These are phyloP conservation scores for Kernera saxatilis DNA, from an alignment of 345 rosid genomes.

Conservation along the genomic window DNA sequence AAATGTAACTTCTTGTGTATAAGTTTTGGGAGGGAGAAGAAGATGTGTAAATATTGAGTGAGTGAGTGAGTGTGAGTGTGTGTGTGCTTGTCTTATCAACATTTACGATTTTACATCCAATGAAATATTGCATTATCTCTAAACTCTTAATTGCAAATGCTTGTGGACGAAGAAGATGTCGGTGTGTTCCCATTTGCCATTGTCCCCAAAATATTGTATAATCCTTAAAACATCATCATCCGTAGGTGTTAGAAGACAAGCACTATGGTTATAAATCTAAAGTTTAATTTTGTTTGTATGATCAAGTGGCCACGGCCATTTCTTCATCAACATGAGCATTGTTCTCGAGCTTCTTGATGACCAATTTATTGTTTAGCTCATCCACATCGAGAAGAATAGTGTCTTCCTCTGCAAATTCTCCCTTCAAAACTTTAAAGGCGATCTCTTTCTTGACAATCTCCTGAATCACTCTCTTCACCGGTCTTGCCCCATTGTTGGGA, in stretches of 20 bases:
- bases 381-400: conserved; percentile 36
- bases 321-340: conserved; percentile 33
- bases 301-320: conserved; percentile 48
- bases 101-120: conserved; percentile 18
- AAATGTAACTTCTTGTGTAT: conserved; percentile 19
- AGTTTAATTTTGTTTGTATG: not conserved
- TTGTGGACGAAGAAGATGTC: no score
- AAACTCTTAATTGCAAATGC: no score
- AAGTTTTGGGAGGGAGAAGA: conserved; percentile 1
- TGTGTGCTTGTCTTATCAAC: not conserved
- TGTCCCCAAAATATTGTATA: no score
- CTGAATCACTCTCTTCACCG: conserved; percentile 83
- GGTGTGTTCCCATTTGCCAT: no score
- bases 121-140: not conserved
- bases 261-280: no score
- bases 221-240: no score
- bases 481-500: conserved; percentile 81
- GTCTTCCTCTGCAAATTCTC: conserved; percentile 72
- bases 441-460: conserved; percentile 78
- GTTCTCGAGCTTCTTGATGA: conserved; percentile 49
- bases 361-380: conserved; percentile 38
- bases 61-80: not conserved
- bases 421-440: conserved; percentile 64
- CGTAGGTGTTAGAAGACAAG: no score
- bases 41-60: conserved; percentile 24